Evolutionary conservation across 2,329 filamentous ascomycete species (phyloP).

Genomic region (Trichoderma koningiopsis): DNA sequence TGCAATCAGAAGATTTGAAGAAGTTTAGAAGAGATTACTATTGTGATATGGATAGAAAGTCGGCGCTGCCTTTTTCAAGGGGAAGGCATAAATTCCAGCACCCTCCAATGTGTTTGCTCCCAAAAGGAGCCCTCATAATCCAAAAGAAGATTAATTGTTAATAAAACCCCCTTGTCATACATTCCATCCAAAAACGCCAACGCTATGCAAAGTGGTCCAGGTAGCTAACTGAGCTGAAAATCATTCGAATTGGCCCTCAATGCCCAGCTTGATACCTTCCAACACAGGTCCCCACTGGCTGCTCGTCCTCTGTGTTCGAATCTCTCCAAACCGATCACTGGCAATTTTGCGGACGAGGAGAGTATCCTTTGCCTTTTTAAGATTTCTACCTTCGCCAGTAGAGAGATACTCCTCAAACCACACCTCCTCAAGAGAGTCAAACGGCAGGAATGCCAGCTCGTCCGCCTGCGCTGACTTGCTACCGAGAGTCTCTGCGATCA

Average conservation of each 20-base stretch:
- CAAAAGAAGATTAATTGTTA: background rate
- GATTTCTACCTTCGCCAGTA: conserved; percentile 63
- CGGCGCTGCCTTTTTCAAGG: background rate
- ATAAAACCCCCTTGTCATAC: background rate
- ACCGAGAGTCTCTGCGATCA: conserved; percentile 62
- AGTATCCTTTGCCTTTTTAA: conserved; percentile 70
- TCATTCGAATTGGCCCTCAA: conserved; percentile 39
- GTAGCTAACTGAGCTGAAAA: background rate
- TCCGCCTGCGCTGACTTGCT: conserved; percentile 53
- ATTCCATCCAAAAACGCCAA: conserved; percentile 25
- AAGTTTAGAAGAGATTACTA: background rate
- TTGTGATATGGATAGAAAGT: conserved; percentile 12
- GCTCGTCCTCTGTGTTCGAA: conserved; percentile 47
- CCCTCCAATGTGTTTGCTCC: too few species aligned
- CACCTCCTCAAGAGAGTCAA: conserved; percentile 68
- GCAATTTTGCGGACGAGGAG: conserved; percentile 73
- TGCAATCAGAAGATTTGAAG: background rate
- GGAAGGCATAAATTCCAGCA: background rate
- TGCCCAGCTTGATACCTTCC: conserved; percentile 54
- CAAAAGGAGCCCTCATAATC: background rate
- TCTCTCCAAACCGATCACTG: conserved; percentile 59
- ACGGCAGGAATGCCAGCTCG: conserved; percentile 72
- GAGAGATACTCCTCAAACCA: conserved; percentile 74
- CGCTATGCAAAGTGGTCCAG: conserved; percentile 25
- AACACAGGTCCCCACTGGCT: conserved; percentile 54